phyloP scores from a whole-genome alignment of 495 filamentous ascomycete species.

The Neurospora discreta region DNA sequence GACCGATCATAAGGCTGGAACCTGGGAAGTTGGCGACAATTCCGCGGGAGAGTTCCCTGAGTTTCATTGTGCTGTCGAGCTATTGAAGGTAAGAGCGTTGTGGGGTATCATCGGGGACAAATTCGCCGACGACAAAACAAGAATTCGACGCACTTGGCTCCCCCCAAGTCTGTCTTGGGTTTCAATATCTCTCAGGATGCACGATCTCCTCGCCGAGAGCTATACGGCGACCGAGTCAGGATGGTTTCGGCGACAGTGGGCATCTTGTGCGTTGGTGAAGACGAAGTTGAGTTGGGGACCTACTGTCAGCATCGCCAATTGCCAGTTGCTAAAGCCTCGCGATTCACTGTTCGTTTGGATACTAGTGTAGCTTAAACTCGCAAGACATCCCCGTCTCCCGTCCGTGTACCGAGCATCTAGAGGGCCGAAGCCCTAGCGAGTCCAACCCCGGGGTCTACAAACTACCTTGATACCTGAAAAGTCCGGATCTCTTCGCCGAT shows the following conservation, averaged over 20 bases:
- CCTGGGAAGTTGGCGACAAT: neutral
- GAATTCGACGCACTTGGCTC: neutral
- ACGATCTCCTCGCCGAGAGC: neutral
- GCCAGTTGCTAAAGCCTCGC: neutral
- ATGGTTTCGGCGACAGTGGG: neutral
- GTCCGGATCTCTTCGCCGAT: neutral
- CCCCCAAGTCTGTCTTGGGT: neutral
- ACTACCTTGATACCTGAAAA: neutral
- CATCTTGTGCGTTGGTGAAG: neutral
- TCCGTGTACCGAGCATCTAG: neutral
- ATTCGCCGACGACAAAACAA: neutral
- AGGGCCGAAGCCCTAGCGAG: neutral
- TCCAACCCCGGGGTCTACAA: neutral
- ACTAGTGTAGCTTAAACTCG: neutral
- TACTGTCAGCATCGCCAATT: neutral
- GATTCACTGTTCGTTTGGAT: neutral
- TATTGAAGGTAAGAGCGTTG: neutral
- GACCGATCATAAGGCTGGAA: neutral
- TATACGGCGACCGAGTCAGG: neutral
- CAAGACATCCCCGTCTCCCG: neutral
- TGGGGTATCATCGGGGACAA: neutral
- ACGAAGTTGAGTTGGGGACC: neutral
- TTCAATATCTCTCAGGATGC: neutral
- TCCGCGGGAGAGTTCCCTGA: neutral
- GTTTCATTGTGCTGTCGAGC: neutral